Percentiles rank a stretch among this genome's conserved stretches.
phyloP scores from a whole-genome alignment of 495 filamentous ascomycete genomes.

The Patellaria atrata region DNA sequence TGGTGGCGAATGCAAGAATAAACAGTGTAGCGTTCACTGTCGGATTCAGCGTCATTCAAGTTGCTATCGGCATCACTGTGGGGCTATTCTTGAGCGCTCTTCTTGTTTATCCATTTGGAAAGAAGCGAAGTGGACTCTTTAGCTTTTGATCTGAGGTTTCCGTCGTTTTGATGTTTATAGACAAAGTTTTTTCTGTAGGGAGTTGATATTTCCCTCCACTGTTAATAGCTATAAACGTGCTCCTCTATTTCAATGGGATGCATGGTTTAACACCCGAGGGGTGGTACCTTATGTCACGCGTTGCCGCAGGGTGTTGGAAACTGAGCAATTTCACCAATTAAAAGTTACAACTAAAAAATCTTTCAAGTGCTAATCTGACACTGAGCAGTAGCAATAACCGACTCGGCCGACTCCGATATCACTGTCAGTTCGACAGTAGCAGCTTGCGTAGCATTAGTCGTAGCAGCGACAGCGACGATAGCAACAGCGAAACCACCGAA shows the following conservation, averaged over 20 bases:
- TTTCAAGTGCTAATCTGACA: too few relatives aligned
- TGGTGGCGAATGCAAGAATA: conserved; percentile 32
- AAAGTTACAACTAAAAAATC: too few relatives aligned
- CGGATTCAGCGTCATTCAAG: conserved; percentile 73
- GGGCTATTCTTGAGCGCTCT: conserved; percentile 77
- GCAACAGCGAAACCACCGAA: conserved; percentile 21
- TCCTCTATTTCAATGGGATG: too few relatives aligned
- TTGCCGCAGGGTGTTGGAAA: too few relatives aligned
- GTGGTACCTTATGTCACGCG: too few relatives aligned
- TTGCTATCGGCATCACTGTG: conserved; percentile 86
- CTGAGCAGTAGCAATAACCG: too few relatives aligned
- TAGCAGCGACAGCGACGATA: conserved; percentile 24
- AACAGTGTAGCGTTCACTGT: conserved; percentile 71
- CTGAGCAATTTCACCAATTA: too few relatives aligned
- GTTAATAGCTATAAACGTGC: too few relatives aligned
- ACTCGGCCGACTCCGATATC: conserved; percentile 27
- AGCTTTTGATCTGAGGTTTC: conserved; percentile 54
- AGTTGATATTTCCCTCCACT: too few relatives aligned
- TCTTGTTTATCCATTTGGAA: conserved; percentile 82
- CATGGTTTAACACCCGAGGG: too few relatives aligned
- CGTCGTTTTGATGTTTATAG: too few relatives aligned
- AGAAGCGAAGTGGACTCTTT: conserved; percentile 78
- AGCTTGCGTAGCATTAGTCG: conserved; percentile 9
- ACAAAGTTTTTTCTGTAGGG: too few relatives aligned
- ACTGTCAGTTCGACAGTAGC: conserved; percentile 27